Evolutionary conservation across 2,329 filamentous ascomycete genomes (phyloP), one percentile per base, ranked within the genome.

Genomic region (Acrocalymma vagum): DNA sequence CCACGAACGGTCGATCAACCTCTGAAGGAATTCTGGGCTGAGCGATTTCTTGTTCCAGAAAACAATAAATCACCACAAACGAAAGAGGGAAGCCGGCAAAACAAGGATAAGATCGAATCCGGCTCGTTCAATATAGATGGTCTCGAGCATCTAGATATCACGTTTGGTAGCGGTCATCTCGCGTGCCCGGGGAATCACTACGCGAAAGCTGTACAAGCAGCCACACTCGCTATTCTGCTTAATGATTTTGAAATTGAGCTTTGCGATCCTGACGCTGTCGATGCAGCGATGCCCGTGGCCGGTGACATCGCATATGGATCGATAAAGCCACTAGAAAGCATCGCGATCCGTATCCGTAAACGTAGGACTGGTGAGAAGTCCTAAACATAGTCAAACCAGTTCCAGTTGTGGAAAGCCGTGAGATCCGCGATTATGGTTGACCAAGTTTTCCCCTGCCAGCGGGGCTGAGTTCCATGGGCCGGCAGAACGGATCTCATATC

Each of bases 11-110:
- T 55, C 1, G 38, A 53, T 10, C 48, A 17, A 21, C 57, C 60
- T 7, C 45, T 67, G 7, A 45, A 58, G 9, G 51, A 59, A 7
- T 66, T 62, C 26, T 65, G 58, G 53, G 44, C 58, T 7, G 61
- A 62, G 33, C 49, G 62, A 0, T 67, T 65, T 28, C 28, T 58
- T 3, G 14, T 48, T 9, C 29, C 50, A 0, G 44, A 49, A 2
- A 48, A 42, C 9, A 38, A 34, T 4, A 15, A 25, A 22, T 25
- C 8, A 13, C 28, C 28, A 13, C 27, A 30, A 23, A 35, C 22
- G 15, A 24, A 35, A 10, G 16, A 20, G 27, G 37, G 22, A 21
- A 22, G 9, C 31, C 43, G 21, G 33, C 21, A 29, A 32, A 33
- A 5, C 17, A 20, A 25, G 10, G 20, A 30, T 15, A 21, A 25